These are phyloP conservation scores for Saccharomycopsis microspora DNA, from an alignment of 805 yeast genomes.

Conservation along the genomic window DNA sequence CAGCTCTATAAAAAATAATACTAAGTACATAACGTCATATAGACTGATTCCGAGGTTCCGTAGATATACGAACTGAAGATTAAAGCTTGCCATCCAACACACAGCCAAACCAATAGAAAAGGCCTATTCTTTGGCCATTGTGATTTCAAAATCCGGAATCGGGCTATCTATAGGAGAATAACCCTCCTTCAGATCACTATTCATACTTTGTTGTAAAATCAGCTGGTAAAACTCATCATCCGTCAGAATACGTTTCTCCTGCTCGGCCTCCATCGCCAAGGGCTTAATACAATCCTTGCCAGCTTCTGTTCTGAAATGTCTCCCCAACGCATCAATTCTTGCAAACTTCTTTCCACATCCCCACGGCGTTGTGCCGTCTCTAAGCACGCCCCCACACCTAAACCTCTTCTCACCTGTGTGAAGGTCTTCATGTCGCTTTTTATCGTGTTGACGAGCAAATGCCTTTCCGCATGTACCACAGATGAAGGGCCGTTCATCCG, in stretches of 20 bases:
- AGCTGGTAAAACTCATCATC: conserved; percentile 6
- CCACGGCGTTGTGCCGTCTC: conserved; percentile 47
- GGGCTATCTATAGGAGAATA: conserved; percentile 12
- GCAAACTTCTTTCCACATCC: conserved; percentile 78
- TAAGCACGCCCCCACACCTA: conserved; percentile 56
- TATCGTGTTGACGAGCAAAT: conserved; percentile 70
- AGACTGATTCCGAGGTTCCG: too few species aligned
- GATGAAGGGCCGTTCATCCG: conserved; percentile 69
- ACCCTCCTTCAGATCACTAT: not conserved
- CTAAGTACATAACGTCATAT: too few species aligned
- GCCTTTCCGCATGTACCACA: conserved; percentile 72
- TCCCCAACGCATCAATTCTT: conserved; percentile 64
- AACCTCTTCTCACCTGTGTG: conserved; percentile 69
- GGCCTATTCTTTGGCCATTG: not conserved
- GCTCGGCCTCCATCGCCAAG: conserved; percentile 45
- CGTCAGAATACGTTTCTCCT: conserved; percentile 15
- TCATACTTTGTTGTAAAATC: conserved; percentile 2
- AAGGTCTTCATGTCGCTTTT: conserved; percentile 63
- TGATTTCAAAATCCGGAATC: conserved; percentile 12
- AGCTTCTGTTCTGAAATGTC: conserved; percentile 73
- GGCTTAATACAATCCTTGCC: conserved; percentile 66
- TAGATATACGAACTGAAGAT: too few species aligned
- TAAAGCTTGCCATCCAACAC: too few species aligned
- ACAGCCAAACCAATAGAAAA: too few species aligned
- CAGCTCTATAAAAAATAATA: too few species aligned